phyloP scores from a whole-genome alignment of 345 rosid species.

The Viola odorata region DNA sequence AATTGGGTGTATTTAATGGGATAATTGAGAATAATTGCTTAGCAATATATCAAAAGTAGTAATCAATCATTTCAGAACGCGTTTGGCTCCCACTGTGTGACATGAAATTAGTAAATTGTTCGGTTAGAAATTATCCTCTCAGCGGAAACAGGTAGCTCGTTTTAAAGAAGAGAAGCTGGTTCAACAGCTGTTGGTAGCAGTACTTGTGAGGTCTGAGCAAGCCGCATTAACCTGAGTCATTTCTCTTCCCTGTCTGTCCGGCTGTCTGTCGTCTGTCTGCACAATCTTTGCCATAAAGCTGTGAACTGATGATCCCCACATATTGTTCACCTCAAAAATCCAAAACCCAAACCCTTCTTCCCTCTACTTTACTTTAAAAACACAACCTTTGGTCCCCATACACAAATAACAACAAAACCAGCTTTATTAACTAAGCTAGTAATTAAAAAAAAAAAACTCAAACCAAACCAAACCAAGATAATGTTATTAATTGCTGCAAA shows the following conservation, averaged over 20 bases:
- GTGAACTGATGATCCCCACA: conserved; percentile 12
- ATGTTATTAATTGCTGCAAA: neutral
- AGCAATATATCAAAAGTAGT: no score
- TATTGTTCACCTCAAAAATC: conserved; percentile 2
- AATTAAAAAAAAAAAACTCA: neutral
- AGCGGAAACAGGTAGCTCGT: no score
- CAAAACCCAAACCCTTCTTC: no score
- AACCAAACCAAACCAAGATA: neutral
- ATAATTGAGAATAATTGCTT: no score
- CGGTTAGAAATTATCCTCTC: no score
- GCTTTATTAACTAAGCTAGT: neutral
- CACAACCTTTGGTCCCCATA: neutral
- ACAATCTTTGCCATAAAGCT: conserved; percentile 8
- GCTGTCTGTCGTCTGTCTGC: no score
- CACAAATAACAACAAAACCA: neutral
- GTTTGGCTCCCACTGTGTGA: no score
- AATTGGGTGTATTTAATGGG: no score
- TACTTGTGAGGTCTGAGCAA: neutral
- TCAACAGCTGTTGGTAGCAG: neutral
- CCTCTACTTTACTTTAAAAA: neutral
- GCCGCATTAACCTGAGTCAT: conserved; percentile 13
- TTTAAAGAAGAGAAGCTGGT: neutral
- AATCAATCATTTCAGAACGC: no score
- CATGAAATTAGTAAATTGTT: no score
- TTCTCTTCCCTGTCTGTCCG: neutral